Conservation (phyloP, 2,329 filamentous ascomycete species). For the Capronia epimyces region DNA sequence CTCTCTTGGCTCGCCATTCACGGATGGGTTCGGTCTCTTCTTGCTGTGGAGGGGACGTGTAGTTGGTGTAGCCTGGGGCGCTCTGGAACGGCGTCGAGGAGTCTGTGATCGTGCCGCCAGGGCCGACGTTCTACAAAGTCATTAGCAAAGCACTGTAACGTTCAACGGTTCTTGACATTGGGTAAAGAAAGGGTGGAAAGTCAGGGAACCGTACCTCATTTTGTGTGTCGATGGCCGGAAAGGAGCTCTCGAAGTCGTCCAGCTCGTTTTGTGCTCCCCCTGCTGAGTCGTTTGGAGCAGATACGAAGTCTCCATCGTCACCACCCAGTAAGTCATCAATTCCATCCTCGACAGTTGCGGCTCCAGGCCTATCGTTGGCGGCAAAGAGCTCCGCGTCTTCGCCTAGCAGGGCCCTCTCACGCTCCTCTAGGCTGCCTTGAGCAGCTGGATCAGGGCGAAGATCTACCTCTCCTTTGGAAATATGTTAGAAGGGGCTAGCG, state of each 20-base stretch:
- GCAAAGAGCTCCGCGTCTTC: conserved; percentile 91
- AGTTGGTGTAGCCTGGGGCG: conserved; percentile 42
- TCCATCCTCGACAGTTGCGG: conserved; percentile 57
- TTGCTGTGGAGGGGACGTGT: conserved; percentile 50
- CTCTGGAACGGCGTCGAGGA: conserved; percentile 52
- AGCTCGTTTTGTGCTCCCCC: conserved; percentile 42
- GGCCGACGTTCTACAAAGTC: conserved; percentile 57
- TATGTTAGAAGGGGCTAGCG: conserved; percentile 4
- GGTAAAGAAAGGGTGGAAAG: background rate
- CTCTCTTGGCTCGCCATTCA: conserved; percentile 86
- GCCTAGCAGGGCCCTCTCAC: conserved; percentile 83
- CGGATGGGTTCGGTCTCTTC: conserved; percentile 49
- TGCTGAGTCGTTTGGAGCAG: conserved; percentile 29
- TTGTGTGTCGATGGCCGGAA: conserved; percentile 71
- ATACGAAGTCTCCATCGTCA: conserved; percentile 38
- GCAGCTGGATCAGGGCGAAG: conserved; percentile 35
- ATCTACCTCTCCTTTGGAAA: conserved; percentile 28
- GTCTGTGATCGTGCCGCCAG: conserved; percentile 75
- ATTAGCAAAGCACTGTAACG: background rate
- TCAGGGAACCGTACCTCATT: conserved; percentile 58
- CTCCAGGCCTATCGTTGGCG: conserved; percentile 61
- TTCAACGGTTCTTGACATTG: background rate
- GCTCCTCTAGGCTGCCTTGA: conserved; percentile 77
- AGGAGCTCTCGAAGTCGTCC: conserved; percentile 75
- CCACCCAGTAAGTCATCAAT: conserved; percentile 67